Evolutionary conservation across 116 monocot genomes (phyloP), one percentile per base, ranked within the genome.

Genomic region (Trichopus zeylanicus): DNA sequence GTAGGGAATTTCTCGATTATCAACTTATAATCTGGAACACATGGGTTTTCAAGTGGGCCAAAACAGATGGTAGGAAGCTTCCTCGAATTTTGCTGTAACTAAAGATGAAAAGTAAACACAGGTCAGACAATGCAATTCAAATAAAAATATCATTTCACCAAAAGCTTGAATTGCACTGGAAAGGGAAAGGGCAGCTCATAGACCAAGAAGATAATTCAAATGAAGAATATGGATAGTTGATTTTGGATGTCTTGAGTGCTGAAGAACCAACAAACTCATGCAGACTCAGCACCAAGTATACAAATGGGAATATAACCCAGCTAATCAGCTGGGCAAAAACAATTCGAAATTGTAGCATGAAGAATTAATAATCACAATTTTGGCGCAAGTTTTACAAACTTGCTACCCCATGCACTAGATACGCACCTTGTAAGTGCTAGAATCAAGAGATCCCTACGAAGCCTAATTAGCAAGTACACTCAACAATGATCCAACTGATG

Each of bases 11-110:
- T 81, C 61, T 42, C 32, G 47, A 78, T 60, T 37, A 87, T 78
- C 71, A 66, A 64, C 64, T 62, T 81, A 66, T 81, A 90, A 10
- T 59, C 71, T 39, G 77, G 73, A 79, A 83, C 81, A 72, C 78
- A 67, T 31, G 60, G 70, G 62, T 95, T 90, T 58, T 83, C 90
- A 57, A 42, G 28, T 51, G 95, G 95, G 32, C 84, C 90, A 86
- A 66, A 57, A 77, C 42, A 67, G 24, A 64, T 57, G n/a, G 78
- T 62, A 70, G 69, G 69, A 51, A 46, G 4, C 70, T 69, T 82
- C 58, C 26, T 81, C 46, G 2, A 46, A 56, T 24, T 31, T 10
- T 26, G 22, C 75, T 78, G 66, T 57, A 72, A 46, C n/a, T n/a
- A n/a, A n/a, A n/a, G n/a, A n/a, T 37, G 10, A 62, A 48, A 4